These are phyloP conservation scores for Vanilla planifolia DNA, from an alignment of 106 monocot species.

Conservation along the genomic window DNA sequence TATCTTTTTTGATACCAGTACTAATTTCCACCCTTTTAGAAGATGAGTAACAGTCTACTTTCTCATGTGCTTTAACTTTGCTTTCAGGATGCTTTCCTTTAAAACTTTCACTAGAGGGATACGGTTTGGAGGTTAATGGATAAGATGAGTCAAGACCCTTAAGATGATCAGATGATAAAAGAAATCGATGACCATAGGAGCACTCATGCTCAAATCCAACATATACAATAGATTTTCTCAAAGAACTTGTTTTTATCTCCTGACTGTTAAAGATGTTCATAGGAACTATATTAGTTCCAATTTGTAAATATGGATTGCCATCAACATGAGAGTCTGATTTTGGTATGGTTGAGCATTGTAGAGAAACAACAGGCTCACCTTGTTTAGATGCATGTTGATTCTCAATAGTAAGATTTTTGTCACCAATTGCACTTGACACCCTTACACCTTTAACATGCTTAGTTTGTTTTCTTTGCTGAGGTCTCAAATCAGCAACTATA, in stretches of 20 bases:
- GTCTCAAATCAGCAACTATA: slow-evolving; percentile 29
- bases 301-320: slow-evolving; percentile 54
- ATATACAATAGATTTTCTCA: slow-evolving; percentile 36
- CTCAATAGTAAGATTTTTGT: slow-evolving; percentile 17
- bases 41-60: slow-evolving; percentile 14
- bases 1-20: slow-evolving; percentile 9
- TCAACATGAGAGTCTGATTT: slow-evolving; percentile 13
- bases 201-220: slow-evolving; percentile 97
- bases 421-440: slow-evolving; percentile 8
- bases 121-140: slow-evolving; percentile 4
- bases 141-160: slow-evolving; percentile 36
- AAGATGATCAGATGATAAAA: slow-evolving; percentile 74
- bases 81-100: slow-evolving; percentile 20
- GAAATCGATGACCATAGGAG: slow-evolving; percentile 81
- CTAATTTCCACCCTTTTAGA: slow-evolving; percentile 9
- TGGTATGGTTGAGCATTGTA: slow-evolving; percentile 13
- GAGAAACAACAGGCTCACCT: slow-evolving; percentile 16
- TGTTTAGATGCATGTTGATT: slow-evolving; percentile 13
- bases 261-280: slow-evolving; percentile 25
- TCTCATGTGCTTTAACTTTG: slow-evolving; percentile 18
- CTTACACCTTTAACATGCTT: slow-evolving; percentile 23
- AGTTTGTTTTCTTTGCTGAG: slow-evolving; percentile 40
- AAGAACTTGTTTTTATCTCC: slow-evolving; percentile 28
- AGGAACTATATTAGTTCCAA: slow-evolving; percentile 79
- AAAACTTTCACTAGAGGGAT: slow-evolving; percentile 16